Evolutionary conservation across 768 basidiomycete species (phyloP), one percentile per base, ranked within the genome.

Genomic region (Boletus eberwhitei): DNA sequence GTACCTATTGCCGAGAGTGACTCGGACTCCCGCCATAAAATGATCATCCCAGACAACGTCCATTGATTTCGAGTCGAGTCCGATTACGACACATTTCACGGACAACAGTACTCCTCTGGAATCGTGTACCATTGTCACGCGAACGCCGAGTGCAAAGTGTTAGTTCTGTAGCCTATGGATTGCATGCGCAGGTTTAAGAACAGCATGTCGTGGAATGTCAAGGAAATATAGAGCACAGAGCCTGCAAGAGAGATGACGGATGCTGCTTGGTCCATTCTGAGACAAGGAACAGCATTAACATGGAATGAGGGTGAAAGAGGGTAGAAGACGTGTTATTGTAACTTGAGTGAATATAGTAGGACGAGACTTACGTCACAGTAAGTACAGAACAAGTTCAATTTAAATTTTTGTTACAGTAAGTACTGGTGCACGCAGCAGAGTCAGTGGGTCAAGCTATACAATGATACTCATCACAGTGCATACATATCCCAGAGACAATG

Each of bases 21-120:
- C 79, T 8, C 97, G n/a, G n/a, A n/a, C n/a, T n/a, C n/a, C 97
- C 21, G 93, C 86, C 84, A 99, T 91, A 73, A 99, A 98, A 1
- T 92, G 81, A 22, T 88, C 86, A 69, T 99, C 97, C 91, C 97
- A 98, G 0, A 96, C 81, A 21, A 98, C 88, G 69, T 98, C 97
- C 81, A 98, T 88, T 4, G 88, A 84, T 65, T 87, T 90, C 3
- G 86, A 73, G 63, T 87, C 90, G 64, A 99, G 72, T 14, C 95
- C 92, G 49, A 98, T 83, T 24, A 98, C 94, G 16, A 96, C 92
- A 21, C 97, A 97, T 72, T 96, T 98, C 48, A 86, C 87, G 1
- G 86, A 85, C 14, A 98, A 76, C 2, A 95, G 93, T 0, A 98
- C 95, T 34, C 88, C 85, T 29, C 95, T 95, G 0, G 94, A 87